Percentiles rank a stretch among this genome's conserved stretches.
Evolutionary conservation across 305 asterid genomes (phyloP).

Genomic region (Fraxinus ornus): DNA sequence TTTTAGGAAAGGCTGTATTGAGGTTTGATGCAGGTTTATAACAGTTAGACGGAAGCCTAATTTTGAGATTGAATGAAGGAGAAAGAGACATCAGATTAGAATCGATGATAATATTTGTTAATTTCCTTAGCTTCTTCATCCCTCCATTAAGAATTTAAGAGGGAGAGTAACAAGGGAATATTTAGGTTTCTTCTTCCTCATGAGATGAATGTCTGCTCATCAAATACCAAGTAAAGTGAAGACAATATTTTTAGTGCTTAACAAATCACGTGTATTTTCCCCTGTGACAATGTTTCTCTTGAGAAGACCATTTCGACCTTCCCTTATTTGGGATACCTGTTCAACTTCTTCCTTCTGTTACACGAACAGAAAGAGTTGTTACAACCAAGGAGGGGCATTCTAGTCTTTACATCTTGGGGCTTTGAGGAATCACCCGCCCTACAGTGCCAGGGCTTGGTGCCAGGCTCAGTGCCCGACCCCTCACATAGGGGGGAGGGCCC

Average conservation of each 20-base stretch:
- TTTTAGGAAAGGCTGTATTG: conserved; percentile 20
- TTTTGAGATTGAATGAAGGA: conserved; percentile 32
- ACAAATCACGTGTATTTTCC: not conserved
- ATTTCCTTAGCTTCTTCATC: not conserved
- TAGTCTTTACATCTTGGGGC: not conserved
- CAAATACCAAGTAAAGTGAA: conserved; percentile 16
- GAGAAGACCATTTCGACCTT: conserved; percentile 3
- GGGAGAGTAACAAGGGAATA: conserved; percentile 44
- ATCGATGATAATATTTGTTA: not conserved
- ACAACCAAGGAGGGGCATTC: not conserved
- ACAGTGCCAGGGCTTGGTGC: too few species aligned
- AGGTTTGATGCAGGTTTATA: conserved; percentile 25
- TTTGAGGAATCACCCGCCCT: too few species aligned
- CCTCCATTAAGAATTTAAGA: conserved; percentile 38
- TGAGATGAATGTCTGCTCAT: conserved; percentile 23
- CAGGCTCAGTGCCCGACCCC: too few species aligned
- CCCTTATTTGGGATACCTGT: not conserved
- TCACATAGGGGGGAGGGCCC: too few species aligned
- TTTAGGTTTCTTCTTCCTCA: conserved; percentile 70
- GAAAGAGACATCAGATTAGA: conserved; percentile 43
- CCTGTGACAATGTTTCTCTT: not conserved
- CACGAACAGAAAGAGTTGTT: not conserved
- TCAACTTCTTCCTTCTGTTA: not conserved
- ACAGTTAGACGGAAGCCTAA: conserved; percentile 28
- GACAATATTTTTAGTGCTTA: not conserved